Evolutionary conservation across 2,329 filamentous ascomycete genomes (phyloP).

Genomic region (Microsporum audouinii): DNA sequence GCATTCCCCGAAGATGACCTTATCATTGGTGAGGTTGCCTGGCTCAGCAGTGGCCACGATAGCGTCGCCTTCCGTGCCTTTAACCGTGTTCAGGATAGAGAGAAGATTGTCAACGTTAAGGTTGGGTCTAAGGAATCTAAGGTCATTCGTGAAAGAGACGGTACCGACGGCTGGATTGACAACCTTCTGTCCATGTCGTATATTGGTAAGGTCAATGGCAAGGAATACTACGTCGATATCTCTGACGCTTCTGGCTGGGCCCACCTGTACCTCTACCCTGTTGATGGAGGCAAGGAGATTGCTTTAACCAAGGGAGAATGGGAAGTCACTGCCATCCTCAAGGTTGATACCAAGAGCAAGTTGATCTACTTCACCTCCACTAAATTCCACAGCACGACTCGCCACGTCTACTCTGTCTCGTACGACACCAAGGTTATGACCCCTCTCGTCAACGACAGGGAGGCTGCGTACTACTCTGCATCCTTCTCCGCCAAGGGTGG

Average conservation of each 20-base stretch:
- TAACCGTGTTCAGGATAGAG: constrained; percentile 56
- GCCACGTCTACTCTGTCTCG: constrained; percentile 56
- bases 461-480: constrained; percentile 50
- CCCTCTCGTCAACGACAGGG: constrained; percentile 50
- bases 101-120: constrained; percentile 52
- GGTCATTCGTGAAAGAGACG: constrained; percentile 47
- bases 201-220: constrained; percentile 29
- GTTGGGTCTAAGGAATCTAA: constrained; percentile 37
- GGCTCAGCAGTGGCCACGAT: constrained; percentile 53
- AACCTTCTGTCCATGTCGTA: constrained; percentile 37
- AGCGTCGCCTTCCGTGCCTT: constrained; percentile 54
- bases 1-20: constrained; percentile 50
- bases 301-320: constrained; percentile 54
- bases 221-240: constrained; percentile 52
- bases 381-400: constrained; percentile 54
- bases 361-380: constrained; percentile 56
- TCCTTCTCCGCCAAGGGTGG: constrained; percentile 52
- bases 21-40: constrained; percentile 56
- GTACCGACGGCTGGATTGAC: constrained; percentile 51
- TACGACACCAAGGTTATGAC: constrained; percentile 43
- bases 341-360: constrained; percentile 46
- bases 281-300: constrained; percentile 44
- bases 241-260: constrained; percentile 55
- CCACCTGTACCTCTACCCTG: constrained; percentile 54
- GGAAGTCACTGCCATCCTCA: constrained; percentile 51